These are phyloP conservation scores for Eurotiales sp. DNA, from an alignment of 2,329 filamentous ascomycete genomes.

Conservation along the genomic window DNA sequence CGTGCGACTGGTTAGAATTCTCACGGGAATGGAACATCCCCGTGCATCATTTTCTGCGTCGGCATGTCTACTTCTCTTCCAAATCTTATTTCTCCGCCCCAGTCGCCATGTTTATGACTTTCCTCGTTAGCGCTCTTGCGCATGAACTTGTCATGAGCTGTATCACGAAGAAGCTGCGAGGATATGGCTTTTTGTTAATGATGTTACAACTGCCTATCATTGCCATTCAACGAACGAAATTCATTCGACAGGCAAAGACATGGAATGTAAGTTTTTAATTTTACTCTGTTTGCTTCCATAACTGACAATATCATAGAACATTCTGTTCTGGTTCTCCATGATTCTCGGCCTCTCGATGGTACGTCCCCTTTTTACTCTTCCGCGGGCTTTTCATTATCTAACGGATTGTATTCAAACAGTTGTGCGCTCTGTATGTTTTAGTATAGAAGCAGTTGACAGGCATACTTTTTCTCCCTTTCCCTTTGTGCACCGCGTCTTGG, in stretches of 20 bases:
- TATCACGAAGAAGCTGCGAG: slow-evolving; percentile 93
- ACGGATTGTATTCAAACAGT: slow-evolving; percentile 32
- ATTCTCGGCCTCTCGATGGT: slow-evolving; percentile 79
- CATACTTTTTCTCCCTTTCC: too few relatives aligned
- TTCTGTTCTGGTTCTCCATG: slow-evolving; percentile 90
- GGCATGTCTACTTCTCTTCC: slow-evolving; percentile 88
- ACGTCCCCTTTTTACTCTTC: slow-evolving; percentile 29
- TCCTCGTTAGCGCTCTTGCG: slow-evolving; percentile 80
- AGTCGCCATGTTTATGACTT: slow-evolving; percentile 82
- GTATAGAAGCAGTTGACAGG: too few relatives aligned
- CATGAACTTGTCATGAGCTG: slow-evolving; percentile 97
- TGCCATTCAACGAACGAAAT: slow-evolving; percentile 77
- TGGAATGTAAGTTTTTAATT: slow-evolving; percentile 56
- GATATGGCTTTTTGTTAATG: slow-evolving; percentile 90
- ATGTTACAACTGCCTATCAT: slow-evolving; percentile 97
- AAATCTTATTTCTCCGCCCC: slow-evolving; percentile 70
- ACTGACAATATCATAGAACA: slow-evolving; percentile 50
- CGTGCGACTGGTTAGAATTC: slow-evolving; percentile 74
- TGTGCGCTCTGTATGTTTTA: slow-evolving; percentile 60
- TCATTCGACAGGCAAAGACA: slow-evolving; percentile 69
- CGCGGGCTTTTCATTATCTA: neutral
- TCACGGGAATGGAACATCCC: slow-evolving; percentile 97
- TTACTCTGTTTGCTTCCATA: neutral
- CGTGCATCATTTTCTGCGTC: slow-evolving; percentile 89
- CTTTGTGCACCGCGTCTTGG: too few relatives aligned